Base-by-base conservation (phyloP, 2,329 filamentous ascomycete species). In the Sporothrix brunneoviolacea region DNA sequence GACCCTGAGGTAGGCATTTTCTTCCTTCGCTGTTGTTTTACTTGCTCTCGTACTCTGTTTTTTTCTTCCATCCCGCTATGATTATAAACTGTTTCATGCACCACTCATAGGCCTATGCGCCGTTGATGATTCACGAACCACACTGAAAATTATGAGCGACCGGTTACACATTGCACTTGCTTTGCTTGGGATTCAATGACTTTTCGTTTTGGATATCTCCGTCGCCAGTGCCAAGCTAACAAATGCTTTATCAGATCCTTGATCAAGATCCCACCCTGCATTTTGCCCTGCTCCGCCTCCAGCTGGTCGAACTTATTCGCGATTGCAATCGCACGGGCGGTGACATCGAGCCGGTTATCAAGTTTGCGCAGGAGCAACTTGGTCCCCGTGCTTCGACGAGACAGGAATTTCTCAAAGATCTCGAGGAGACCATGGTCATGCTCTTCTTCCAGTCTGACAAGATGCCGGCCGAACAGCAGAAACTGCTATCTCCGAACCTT, bases 11-110 rank as follows among this genome's bases (percentile, higher is more conserved):
- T 98, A 83, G 70, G 87, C 35, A n/a, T 9, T 16, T 3, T 18
- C 9, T 64, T 38, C 18, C 53, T 43, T 10, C 21, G 12, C n/a
- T n/a, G n/a, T n/a, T n/a, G n/a, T n/a, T 32, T 22, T 48, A 6
- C 32, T 3, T 38, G 41, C 39, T 49, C 15, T n/a, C 30, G n/a
- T 18, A 22, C 15, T 24, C 12, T 10, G 28, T 52, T 28, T 19
- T 18, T 49, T 42, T 21, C 48, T 45, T 41, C 55, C 45, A 59
- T 53, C 30, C 72, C 80, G 77, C 79, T 70, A 91, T 93, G 93
- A 98, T 98, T 95, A 95, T 76, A 88, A 76, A 79, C 86, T 91
- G 83, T 95, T 77, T 66, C 91, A 98, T 98, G 93, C 93, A 98
- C 93, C 93, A 98, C 93, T 90, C 93, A 89, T 93, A 97, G 76